These are phyloP conservation scores for Fennellomyces sp. DNA, from an alignment of 371 early-diverging fungal genomes.

Conservation along the genomic window DNA sequence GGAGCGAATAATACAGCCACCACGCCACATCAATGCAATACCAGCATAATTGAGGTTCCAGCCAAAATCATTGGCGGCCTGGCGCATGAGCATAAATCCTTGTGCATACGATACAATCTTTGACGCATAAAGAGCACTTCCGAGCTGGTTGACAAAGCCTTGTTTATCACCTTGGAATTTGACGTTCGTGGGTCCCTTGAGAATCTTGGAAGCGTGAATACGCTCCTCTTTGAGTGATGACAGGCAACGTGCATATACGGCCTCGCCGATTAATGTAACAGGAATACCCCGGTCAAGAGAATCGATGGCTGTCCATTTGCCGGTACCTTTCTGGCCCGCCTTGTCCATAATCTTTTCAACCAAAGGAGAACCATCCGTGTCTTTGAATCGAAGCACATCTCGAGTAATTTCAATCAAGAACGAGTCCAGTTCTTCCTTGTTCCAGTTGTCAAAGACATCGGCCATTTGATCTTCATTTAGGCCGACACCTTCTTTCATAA, in stretches of 20 bases:
- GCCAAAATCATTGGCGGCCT: slow-evolving; percentile 87
- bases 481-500: slow-evolving; percentile 87
- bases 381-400: slow-evolving; percentile 92
- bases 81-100: slow-evolving; percentile 98
- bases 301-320: slow-evolving; percentile 97
- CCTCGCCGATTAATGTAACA: slow-evolving; percentile 96
- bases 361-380: slow-evolving; percentile 82
- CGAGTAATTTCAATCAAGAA: slow-evolving; percentile 97
- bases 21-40: slow-evolving; percentile 99
- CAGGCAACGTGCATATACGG: slow-evolving; percentile 97
- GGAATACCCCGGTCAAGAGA: slow-evolving; percentile 95
- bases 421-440: slow-evolving; percentile 94
- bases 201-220: slow-evolving; percentile 84
- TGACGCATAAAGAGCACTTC: slow-evolving; percentile 94
- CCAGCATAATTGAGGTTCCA: slow-evolving; percentile 97
- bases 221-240: slow-evolving; percentile 96
- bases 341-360: slow-evolving; percentile 96
- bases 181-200: slow-evolving; percentile 70
- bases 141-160: slow-evolving; percentile 83
- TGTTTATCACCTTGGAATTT: slow-evolving; percentile 82
- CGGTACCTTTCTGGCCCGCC: slow-evolving; percentile 99
- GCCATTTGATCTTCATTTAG: slow-evolving; percentile 87
- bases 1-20: slow-evolving; percentile 98
- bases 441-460: slow-evolving; percentile 90
- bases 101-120: slow-evolving; percentile 99